Base-by-base conservation (phyloP, 768 basidiomycete species). In the Amanita polypyramis region DNA sequence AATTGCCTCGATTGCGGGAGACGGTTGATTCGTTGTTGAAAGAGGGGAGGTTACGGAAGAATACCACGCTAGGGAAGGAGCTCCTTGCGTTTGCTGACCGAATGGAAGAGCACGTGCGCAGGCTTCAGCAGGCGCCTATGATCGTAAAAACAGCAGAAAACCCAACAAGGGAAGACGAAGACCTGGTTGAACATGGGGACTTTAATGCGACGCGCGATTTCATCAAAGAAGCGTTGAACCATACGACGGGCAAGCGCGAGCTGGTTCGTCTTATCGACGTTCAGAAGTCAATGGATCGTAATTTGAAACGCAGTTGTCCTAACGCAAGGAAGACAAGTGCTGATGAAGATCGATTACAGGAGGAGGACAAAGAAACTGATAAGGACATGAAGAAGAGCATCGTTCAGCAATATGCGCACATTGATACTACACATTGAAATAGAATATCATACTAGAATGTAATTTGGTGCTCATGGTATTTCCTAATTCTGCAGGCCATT, bases 211-310 rank as follows among this genome's bases (percentile, higher is more conserved):
- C 60, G 15, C 50, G 59, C 9, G 42, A 56, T 12, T 47, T 52
- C 15, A 35, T 65, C 30, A 17, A 48, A 23, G 54, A 54, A 15
- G 61, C 54, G 3, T 30, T 60, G 19, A 25, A 46, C 1, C 50
- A 35, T 1, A 44, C 30, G 21, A 52, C 55, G 2, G 54, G 50
- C 7, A 52, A 52, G 19, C 61, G 63, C 20, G 55, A 61, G 20
- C 49, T 66, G n/a, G 63, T 69, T 15, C 65, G 63, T 48, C 59
- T 69, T 2, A 44, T 67, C 27, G 66, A 69, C 51, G 66, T 66
- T 4, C 68, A 68, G 55, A 59, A 52, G 29, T 68, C 66, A 4
- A 65, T 69, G 10, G 59, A 60, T 37, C 53, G 54, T 33, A 54
- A 54, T 43, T 51, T 68, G 56, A 50, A 29, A 17, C 15, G 29